Evolutionary conservation across 495 filamentous ascomycete species (phyloP).

Genomic region (Cetradonia linearis): DNA sequence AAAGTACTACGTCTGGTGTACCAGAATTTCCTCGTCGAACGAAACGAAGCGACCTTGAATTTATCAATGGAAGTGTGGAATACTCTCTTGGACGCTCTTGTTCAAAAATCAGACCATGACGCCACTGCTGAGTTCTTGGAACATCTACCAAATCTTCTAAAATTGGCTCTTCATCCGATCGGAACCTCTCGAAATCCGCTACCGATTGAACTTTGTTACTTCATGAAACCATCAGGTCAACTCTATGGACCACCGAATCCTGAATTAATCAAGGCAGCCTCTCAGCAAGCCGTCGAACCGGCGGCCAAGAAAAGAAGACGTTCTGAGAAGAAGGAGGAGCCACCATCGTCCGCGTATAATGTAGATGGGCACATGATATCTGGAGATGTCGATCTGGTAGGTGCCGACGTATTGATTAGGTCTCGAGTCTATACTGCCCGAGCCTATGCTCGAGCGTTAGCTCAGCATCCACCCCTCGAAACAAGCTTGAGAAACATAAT

Average conservation of each 20-base stretch:
- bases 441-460: slow-evolving; percentile 70
- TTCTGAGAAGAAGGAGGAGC: slow-evolving; percentile 65
- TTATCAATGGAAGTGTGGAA: slow-evolving; percentile 82
- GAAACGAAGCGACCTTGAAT: slow-evolving; percentile 66
- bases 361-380: slow-evolving; percentile 97
- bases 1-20: slow-evolving; percentile 80
- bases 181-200: slow-evolving; percentile 81
- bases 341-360: slow-evolving; percentile 64
- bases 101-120: slow-evolving; percentile 41
- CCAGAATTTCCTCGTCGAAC: slow-evolving; percentile 90
- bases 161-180: slow-evolving; percentile 76
- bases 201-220: slow-evolving; percentile 77
- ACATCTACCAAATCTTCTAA: slow-evolving; percentile 65
- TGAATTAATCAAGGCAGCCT: slow-evolving; percentile 49
- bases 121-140: slow-evolving; percentile 57
- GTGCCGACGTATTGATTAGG: slow-evolving; percentile 73
- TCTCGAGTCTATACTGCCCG: slow-evolving; percentile 77
- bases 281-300: slow-evolving; percentile 40
- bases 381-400: slow-evolving; percentile 89
- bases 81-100: slow-evolving; percentile 60
- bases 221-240: slow-evolving; percentile 89
- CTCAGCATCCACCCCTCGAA: slow-evolving; percentile 35
- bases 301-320: slow-evolving; percentile 66
- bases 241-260: slow-evolving; percentile 51
- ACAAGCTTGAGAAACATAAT: slow-evolving; percentile 32